These are phyloP conservation scores for Dothideomycetes sp. DNA, from an alignment of 2,329 filamentous ascomycete species.

Conservation along the genomic window DNA sequence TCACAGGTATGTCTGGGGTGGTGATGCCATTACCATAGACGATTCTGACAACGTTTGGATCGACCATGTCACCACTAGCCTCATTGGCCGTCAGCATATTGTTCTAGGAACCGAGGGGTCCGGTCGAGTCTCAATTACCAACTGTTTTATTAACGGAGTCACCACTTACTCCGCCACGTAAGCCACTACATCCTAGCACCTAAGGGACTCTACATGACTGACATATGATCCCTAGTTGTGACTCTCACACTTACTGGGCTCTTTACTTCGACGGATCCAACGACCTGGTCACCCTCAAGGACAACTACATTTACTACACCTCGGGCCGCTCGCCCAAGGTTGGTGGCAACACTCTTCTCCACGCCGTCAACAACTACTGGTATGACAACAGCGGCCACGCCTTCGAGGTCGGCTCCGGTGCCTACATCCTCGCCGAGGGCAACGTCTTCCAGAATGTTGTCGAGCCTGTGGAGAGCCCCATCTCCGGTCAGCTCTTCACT, in stretches of 20 bases:
- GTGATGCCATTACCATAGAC: conserved; percentile 20
- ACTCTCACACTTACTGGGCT: background rate
- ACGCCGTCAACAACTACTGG: conserved; percentile 54
- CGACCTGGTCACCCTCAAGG: conserved; percentile 48
- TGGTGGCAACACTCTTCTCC: conserved; percentile 43
- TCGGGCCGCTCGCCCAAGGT: conserved; percentile 48
- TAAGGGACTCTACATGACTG: no score
- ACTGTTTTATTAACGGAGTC: conserved; percentile 47
- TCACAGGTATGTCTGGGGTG: conserved; percentile 24
- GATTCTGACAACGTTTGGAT: conserved; percentile 17
- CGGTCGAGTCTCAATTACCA: conserved; percentile 48
- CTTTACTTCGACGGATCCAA: conserved; percentile 43
- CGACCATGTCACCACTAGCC: conserved; percentile 26
- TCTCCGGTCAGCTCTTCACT: conserved; percentile 29
- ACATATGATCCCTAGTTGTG: no score
- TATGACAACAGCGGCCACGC: conserved; percentile 44
- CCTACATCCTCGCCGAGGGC: conserved; percentile 17
- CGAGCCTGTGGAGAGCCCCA: conserved; percentile 26
- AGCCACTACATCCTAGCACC: no score
- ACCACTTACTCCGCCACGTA: conserved; percentile 46
- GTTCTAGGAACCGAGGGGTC: conserved; percentile 44
- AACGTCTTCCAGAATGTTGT: conserved; percentile 22
- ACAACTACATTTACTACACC: conserved; percentile 50
- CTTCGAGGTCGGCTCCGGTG: conserved; percentile 37
- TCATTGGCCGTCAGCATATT: conserved; percentile 50